Evolutionary conservation across 2,329 filamentous ascomycete species (phyloP), one percentile per base, ranked within the genome.

Genomic region (Trematosphaeria pertusa): DNA sequence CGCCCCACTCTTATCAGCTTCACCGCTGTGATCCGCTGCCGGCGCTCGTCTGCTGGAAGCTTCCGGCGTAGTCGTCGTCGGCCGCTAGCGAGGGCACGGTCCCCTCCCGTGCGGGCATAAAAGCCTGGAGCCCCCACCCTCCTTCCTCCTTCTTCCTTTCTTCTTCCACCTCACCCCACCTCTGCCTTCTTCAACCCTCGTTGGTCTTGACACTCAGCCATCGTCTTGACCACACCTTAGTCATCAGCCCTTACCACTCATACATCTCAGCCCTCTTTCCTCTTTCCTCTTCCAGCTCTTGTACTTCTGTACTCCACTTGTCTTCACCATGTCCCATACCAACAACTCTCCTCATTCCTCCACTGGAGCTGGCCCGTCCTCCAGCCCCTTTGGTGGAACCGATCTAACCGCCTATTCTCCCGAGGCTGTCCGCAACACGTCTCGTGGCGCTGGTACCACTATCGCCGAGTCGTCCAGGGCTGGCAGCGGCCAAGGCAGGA

Each of bases 361-460:
- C 11, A 51, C 49, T 20, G 54, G 48, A 26, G 34, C 46, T 42
- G 60, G 59, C 32, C 50, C 59, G 24, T 47, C 60, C 1, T 65
- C 61, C 4, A 64, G 60, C 35, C 64, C 64, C 17, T 65, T 58
- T 18, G 58, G 24, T 12, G 24, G 59, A 35, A 67, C 64, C 11
- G 61, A 69, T 18, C 57, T 56, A 5, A 65, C 65, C 8, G 46
- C 59, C 5, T 65, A 66, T 56, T 65, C 64, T 9, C 64, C 62
- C 28, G 61, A 65, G 22, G 20, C 52, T 3, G 46, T 48, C 18
- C 63, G 62, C 43, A 54, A 58, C 44, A 22, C 43, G 35, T 37
- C 7, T 12, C n/a, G 17, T 31, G n/a, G 15, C 9, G 7, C 5
- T 21, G 19, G 19, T n/a, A 2, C 14, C 2, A 9, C 37, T 5